Percentiles rank a stretch among this genome's conserved stretches.
Evolutionary conservation across 495 filamentous ascomycete genomes (phyloP).

Genomic region (Glarea lozoyensis): DNA sequence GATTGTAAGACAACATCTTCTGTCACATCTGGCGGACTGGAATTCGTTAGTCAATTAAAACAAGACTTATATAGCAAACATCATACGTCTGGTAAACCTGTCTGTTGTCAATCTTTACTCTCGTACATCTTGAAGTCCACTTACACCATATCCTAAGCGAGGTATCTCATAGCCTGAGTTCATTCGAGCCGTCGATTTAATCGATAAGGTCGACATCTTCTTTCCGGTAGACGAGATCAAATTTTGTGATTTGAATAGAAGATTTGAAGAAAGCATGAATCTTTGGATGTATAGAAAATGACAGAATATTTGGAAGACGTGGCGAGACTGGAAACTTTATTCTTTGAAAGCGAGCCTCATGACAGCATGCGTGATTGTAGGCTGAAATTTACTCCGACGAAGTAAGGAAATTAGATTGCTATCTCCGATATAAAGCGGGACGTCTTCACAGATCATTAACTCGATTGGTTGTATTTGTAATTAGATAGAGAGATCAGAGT

Average conservation of each 20-base stretch:
- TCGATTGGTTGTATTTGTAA: no score
- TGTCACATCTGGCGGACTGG: conserved; percentile 34
- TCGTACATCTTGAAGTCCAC: conserved; percentile 21
- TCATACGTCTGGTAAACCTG: conserved; percentile 69
- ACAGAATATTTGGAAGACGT: neutral
- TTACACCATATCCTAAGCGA: conserved; percentile 61
- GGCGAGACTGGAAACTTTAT: no score
- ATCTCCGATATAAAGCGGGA: no score
- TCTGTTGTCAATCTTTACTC: conserved; percentile 4
- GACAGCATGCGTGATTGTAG: no score
- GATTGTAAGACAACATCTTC: conserved; percentile 53
- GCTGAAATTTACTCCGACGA: no score
- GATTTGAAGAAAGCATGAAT: neutral
- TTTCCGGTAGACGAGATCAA: neutral
- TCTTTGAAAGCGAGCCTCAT: no score
- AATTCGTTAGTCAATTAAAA: conserved; percentile 10
- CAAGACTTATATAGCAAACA: no score
- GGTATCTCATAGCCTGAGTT: conserved; percentile 75
- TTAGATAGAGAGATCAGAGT: no score
- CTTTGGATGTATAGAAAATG: neutral
- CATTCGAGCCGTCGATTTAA: conserved; percentile 59
- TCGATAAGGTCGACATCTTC: conserved; percentile 47
- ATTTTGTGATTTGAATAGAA: neutral
- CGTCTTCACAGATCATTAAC: no score
- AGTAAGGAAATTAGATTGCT: no score